Evolutionary conservation across 176 grass and related monocot species (phyloP).

Genomic region (Ananas comosus): DNA sequence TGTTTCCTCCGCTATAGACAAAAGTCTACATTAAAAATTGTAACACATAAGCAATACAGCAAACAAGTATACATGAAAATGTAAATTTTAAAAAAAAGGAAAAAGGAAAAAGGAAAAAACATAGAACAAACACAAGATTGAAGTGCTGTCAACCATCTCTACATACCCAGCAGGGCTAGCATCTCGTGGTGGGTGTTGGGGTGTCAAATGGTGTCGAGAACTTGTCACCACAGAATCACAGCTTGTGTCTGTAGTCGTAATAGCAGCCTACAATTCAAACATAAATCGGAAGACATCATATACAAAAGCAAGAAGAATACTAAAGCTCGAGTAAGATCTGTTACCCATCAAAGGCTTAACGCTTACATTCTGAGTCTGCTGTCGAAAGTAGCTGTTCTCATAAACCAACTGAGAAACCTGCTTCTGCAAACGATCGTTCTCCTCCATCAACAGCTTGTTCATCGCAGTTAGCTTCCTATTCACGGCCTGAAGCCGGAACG

Average conservation of each 20-base stretch:
- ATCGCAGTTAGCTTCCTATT: conserved; percentile 75
- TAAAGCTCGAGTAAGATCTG: not conserved
- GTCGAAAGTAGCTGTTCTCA: conserved; percentile 64
- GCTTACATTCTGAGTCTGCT: conserved; percentile 43
- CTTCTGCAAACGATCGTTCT: conserved; percentile 84
- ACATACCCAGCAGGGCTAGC: conserved; percentile 50
- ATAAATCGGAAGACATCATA: not conserved
- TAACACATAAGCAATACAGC: not conserved
- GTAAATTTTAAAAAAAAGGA: too few species aligned
- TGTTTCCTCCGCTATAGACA: conserved; percentile 70
- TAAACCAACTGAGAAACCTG: conserved; percentile 68
- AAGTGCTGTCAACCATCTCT: not conserved
- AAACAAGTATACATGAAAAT: not conserved
- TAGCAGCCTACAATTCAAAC: conserved; percentile 28
- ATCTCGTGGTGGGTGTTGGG: conserved; percentile 36
- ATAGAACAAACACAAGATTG: not conserved
- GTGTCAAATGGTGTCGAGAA: conserved; percentile 37
- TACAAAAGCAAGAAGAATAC: not conserved
- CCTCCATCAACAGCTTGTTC: conserved; percentile 93
- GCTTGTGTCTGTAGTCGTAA: conserved; percentile 53
- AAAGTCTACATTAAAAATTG: conserved; percentile 30
- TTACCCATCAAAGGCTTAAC: not conserved
- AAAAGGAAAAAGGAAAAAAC: too few species aligned
- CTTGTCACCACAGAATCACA: conserved; percentile 77
- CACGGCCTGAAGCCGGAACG: conserved; percentile 44